Evolutionary conservation across 2,329 filamentous ascomycete genomes (phyloP).

Genomic region (Nemania serpens): DNA sequence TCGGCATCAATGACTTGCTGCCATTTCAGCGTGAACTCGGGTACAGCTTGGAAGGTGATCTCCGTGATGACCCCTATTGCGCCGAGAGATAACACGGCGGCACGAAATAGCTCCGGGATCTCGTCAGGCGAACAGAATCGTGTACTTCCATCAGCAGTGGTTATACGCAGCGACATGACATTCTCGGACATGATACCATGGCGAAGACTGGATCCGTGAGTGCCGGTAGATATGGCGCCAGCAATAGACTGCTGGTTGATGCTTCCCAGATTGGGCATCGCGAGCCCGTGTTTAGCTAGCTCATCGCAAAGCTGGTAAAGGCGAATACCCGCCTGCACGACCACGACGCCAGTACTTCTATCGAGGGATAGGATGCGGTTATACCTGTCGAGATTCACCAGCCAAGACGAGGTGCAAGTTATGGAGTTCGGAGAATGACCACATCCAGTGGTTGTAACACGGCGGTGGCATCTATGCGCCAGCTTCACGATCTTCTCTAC

Average conservation of each 20-base stretch:
- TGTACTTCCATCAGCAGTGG: slow-evolving; percentile 78
- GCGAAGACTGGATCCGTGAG: slow-evolving; percentile 83
- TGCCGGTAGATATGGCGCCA: slow-evolving; percentile 89
- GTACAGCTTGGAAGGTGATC: slow-evolving; percentile 80
- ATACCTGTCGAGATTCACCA: slow-evolving; percentile 89
- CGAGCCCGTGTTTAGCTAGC: slow-evolving; percentile 76
- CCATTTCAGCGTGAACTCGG: slow-evolving; percentile 86
- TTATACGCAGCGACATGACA: slow-evolving; percentile 75
- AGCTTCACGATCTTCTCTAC: slow-evolving; percentile 82
- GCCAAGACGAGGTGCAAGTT: slow-evolving; percentile 92
- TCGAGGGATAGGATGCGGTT: slow-evolving; percentile 74
- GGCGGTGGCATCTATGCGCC: slow-evolving; percentile 78
- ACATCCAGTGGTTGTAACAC: slow-evolving; percentile 85
- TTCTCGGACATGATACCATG: slow-evolving; percentile 86
- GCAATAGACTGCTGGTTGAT: slow-evolving; percentile 95
- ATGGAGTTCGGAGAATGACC: slow-evolving; percentile 91
- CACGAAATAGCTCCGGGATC: slow-evolving; percentile 82
- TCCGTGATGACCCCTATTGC: slow-evolving; percentile 90
- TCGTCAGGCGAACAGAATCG: slow-evolving; percentile 71
- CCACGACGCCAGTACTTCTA: slow-evolving; percentile 65
- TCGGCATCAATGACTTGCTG: slow-evolving; percentile 77
- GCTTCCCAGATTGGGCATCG: slow-evolving; percentile 89
- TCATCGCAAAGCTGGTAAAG: slow-evolving; percentile 73
- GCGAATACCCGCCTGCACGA: slow-evolving; percentile 87
- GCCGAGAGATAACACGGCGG: slow-evolving; percentile 84